Percentiles rank a stretch among this genome's conserved stretches.
These are phyloP conservation scores for Myriosclerotinia curreyana DNA, from an alignment of 2,329 filamentous ascomycete species.

Conservation along the genomic window DNA sequence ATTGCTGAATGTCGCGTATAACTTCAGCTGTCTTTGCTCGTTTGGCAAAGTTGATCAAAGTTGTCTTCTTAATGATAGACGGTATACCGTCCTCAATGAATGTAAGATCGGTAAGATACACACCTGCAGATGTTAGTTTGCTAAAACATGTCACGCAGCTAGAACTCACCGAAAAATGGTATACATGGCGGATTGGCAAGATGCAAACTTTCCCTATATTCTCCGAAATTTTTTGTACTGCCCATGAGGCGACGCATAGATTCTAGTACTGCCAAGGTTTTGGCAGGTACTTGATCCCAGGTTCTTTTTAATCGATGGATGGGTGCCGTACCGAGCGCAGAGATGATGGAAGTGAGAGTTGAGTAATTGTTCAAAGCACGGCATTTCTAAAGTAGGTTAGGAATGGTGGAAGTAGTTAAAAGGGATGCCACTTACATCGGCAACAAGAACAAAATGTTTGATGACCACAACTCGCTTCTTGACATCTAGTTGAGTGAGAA, in stretches of 20 bases:
- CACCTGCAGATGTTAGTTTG: slow-evolving; percentile 54
- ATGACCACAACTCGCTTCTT: slow-evolving; percentile 96
- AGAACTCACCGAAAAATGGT: slow-evolving; percentile 82
- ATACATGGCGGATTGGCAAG: slow-evolving; percentile 94
- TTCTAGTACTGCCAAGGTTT: slow-evolving; percentile 76
- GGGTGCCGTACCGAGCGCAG: slow-evolving; percentile 87
- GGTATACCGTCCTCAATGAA: slow-evolving; percentile 99
- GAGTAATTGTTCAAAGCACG: slow-evolving; percentile 93
- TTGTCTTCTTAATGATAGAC: slow-evolving; percentile 91
- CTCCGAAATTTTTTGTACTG: slow-evolving; percentile 96
- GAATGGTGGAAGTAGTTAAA: slow-evolving; percentile 23
- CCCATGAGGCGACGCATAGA: slow-evolving; percentile 93
- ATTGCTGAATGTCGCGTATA: slow-evolving; percentile 97
- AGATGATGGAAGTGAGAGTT: slow-evolving; percentile 95
- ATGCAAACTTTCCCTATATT: slow-evolving; percentile 91
- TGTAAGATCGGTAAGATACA: slow-evolving; percentile 94
- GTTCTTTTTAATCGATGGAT: slow-evolving; percentile 92
- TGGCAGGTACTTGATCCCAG: slow-evolving; percentile 88
- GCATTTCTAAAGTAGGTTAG: slow-evolving; percentile 68
- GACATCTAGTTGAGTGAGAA: slow-evolving; percentile 87
- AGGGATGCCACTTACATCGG: slow-evolving; percentile 67
- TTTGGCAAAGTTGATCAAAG: slow-evolving; percentile 98
- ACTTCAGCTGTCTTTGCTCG: slow-evolving; percentile 97
- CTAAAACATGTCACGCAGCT: slow-evolving; percentile 6
- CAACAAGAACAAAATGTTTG: slow-evolving; percentile 95